A percentile compares a stretch with the other conserved stretches of the same genome.
Evolutionary conservation across 768 basidiomycete species (phyloP).

Genomic region (Auriculariales sp.): DNA sequence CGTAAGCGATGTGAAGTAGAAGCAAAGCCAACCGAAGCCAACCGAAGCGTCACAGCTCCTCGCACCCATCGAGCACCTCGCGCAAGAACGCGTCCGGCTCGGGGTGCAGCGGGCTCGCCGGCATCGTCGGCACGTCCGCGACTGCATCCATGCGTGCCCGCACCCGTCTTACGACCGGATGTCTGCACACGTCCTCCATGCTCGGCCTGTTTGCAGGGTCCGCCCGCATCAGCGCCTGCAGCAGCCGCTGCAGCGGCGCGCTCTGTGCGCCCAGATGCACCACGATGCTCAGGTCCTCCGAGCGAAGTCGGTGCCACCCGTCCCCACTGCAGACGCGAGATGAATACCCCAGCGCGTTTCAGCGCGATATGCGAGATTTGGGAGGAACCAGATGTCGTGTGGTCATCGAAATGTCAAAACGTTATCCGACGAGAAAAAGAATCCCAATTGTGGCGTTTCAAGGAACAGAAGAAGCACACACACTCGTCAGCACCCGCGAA

Average conservation of each 20-base stretch:
- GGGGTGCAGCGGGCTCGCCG: slow-evolving; percentile 47
- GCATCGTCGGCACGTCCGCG: slow-evolving; percentile 19
- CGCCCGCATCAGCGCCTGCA: slow-evolving; percentile 65
- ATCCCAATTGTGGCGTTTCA: too few species aligned
- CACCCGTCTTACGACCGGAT: slow-evolving; percentile 51
- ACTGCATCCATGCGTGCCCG: slow-evolving; percentile 46
- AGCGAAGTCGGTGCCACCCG: slow-evolving; percentile 84
- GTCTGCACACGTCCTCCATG: slow-evolving; percentile 39
- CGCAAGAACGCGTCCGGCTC: slow-evolving; percentile 50
- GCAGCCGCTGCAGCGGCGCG: slow-evolving; percentile 47
- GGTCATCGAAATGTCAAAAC: too few species aligned
- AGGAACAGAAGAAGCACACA: slow-evolving; percentile 19
- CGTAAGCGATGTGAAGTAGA: not conserved
- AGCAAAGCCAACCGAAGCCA: not conserved
- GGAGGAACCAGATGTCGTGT: too few species aligned
- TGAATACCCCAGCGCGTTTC: too few species aligned
- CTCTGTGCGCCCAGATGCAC: slow-evolving; percentile 40
- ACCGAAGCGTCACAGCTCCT: not conserved
- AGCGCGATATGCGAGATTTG: too few species aligned
- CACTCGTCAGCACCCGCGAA: slow-evolving; percentile 7
- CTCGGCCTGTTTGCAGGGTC: slow-evolving; percentile 46
- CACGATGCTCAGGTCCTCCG: slow-evolving; percentile 73
- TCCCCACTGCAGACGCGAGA: slow-evolving; percentile 69
- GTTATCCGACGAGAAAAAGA: too few species aligned
- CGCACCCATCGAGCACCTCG: slow-evolving; percentile 31